Evolutionary conservation across 768 basidiomycete species (phyloP), one percentile per base, ranked within the genome.

Genomic region (Neoboletus subvelutipes): DNA sequence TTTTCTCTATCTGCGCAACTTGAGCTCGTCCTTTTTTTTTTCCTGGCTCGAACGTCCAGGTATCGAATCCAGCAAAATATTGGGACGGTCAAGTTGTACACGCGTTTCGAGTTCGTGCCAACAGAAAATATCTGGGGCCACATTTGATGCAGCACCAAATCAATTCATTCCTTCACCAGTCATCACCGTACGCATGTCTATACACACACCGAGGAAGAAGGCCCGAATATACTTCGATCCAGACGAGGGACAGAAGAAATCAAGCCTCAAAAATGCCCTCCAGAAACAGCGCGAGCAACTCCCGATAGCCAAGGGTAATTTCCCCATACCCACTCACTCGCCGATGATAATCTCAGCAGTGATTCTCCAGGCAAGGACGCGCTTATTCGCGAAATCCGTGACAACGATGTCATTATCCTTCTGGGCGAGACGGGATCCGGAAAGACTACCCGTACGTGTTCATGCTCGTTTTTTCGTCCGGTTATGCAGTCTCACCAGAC

Each of bases 361-460:
- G 24, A 13, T 40, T 50, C 13, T 29, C 28, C 61, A 92, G 93
- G 91, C 55, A 85, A 80, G 68, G 87, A 91, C 24, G 84, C 86
- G 29, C 79, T 96, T 29, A 73, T 93, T 29, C 78, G 83, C 55
- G 87, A 87, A 70, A 86, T 96, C 50, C 72, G 74, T 31, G 80
- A 84, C 60, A 87, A 92, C 77, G 89, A 94, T 69, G 87, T 93
- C 8, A 90, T 87, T 1, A 85, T 98, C 43, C 82, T 99, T 10
- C 81, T 99, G 2, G 97, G 95, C 39, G 97, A 99, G 74, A 98
- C 97, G 0, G 97, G 97, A 13, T 97, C 94, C 20, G 97, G 97
- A 60, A 99, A 99, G 77, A 96, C 96, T 0, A 99, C 97, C 48
- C 96, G 96, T 96, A 73, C 66, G 93, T 86, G 50, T 45, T n/a